Evolutionary conservation across 2,329 filamentous ascomycete genomes (phyloP), one percentile per base, ranked within the genome.

Genomic region (Nothopassalora personata): DNA sequence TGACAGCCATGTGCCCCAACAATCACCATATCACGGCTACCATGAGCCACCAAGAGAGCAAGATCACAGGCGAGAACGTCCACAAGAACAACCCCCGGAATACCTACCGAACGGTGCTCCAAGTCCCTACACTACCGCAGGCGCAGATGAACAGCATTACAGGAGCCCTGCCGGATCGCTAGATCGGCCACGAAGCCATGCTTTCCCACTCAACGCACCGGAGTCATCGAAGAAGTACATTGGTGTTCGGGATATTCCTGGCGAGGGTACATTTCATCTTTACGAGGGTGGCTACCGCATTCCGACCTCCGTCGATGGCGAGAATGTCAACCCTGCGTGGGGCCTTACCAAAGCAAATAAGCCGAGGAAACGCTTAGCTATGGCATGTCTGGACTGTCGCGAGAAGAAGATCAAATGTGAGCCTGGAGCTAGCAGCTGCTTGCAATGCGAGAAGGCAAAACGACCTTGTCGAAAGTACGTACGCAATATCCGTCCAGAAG

Each of bases 371-470:
- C 83, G 92, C 58, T 80, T 96, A 58, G 91, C 92, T 27, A 91
- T 96, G 72, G 91, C 91, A n/a, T 97, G 92, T 71, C 82, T 96
- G 59, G 94, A 91, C 11, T 97, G 92, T 73, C 85, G 92, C 53
- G 91, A 96, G 76, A 97, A 96, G 84, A 97, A 96, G 80, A 96
- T 97, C 77, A 96, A 96, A 74, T 97, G 92, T 70, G 91, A 96
- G 65, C 92, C 91, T 1, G 91, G 92, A 67, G 88, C 85, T 64
- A 89, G 89, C 43, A 91, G 90, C 66, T 97, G 92, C 68, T 84
- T 92, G 56, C 91, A 96, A 75, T 97, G 92, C 73, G 88, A 94
- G 72, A 96, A 96, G 76, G 93, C 93, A 70, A 90, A 91, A 57
- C 83, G 90, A 51, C 80, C 88, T 18, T 96, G 92, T 82, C 87